Conservation (phyloP, 2,329 filamentous ascomycete genomes). For the Coniosporium tulheliwenetii region DNA sequence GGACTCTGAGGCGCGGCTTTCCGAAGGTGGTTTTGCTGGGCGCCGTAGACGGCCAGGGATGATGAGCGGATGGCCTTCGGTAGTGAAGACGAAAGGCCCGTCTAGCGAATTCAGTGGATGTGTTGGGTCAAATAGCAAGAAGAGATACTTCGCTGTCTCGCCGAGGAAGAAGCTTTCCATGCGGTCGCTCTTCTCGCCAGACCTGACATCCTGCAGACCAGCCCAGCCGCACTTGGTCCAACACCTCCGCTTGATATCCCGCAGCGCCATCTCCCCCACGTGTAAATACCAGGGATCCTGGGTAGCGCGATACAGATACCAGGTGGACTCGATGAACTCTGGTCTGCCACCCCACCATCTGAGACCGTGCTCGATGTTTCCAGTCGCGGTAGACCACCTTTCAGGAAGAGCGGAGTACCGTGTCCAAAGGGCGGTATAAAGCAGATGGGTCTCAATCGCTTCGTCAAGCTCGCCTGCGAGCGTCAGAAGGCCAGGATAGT, state of each 20-base stretch:
- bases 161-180: conserved; percentile 92
- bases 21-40: not conserved
- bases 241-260: conserved; percentile 76
- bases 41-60: conserved; percentile 41
- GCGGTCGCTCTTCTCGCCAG: conserved; percentile 75
- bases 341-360: conserved; percentile 92
- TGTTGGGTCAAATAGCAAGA: conserved; percentile 70
- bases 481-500: conserved; percentile 78
- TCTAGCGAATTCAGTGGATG: conserved; percentile 84
- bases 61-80: conserved; percentile 84
- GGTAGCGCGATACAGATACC: conserved; percentile 88
- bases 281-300: conserved; percentile 92
- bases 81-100: conserved; percentile 82
- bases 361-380: conserved; percentile 70
- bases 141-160: conserved; percentile 92
- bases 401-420: conserved; percentile 89
- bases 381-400: conserved; percentile 76
- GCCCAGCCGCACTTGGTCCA: conserved; percentile 90
- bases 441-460: conserved; percentile 74
- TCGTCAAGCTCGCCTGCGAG: conserved; percentile 82
- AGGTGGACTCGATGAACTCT: conserved; percentile 94
- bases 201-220: conserved; percentile 45
- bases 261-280: conserved; percentile 86
- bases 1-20: not conserved
- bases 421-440: conserved; percentile 90